A percentile compares a stretch with the other conserved stretches of the same genome.
phyloP scores from a whole-genome alignment of 2,329 filamentous ascomycete species.

The Hortaea werneckii region DNA sequence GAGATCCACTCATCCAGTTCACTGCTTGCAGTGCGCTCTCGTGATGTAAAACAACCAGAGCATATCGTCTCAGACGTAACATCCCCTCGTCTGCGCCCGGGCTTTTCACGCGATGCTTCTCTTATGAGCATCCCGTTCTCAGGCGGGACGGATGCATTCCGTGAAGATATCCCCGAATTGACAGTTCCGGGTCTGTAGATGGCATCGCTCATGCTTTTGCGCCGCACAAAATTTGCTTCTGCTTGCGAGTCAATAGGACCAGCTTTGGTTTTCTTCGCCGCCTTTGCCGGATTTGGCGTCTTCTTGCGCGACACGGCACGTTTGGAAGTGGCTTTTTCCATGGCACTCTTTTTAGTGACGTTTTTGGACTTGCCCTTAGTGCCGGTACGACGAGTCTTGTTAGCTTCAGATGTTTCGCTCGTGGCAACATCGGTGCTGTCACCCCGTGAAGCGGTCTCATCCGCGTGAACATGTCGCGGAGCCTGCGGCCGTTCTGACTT shows the following conservation, averaged over 20 bases:
- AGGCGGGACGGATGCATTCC: conserved; percentile 16
- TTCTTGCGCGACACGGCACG: conserved; percentile 24
- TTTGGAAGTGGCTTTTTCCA: conserved; percentile 26
- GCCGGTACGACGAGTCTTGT: conserved; percentile 27
- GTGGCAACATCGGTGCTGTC: conserved; percentile 16
- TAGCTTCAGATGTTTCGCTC: conserved; percentile 13
- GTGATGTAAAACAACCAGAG: conserved; percentile 46
- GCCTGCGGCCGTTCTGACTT: too few species aligned
- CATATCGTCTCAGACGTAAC: conserved; percentile 39
- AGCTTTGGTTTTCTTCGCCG: too few species aligned
- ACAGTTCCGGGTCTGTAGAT: too few species aligned
- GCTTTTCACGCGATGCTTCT: conserved; percentile 16
- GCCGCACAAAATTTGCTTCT: too few species aligned
- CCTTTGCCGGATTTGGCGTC: too few species aligned
- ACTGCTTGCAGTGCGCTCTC: conserved; percentile 37
- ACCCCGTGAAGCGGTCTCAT: conserved; percentile 6
- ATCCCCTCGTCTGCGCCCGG: conserved; percentile 14
- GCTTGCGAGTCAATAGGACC: too few species aligned
- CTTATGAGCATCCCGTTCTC: conserved; percentile 19
- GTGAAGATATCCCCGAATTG: background rate
- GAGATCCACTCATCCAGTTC: conserved; percentile 56
- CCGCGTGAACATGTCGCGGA: too few species aligned
- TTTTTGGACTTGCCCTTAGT: conserved; percentile 38
- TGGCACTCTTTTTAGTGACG: conserved; percentile 23
- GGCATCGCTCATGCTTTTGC: conserved; percentile 19